These are phyloP conservation scores for Myxozyma sirexii DNA, from an alignment of 805 yeast species.

Conservation along the genomic window DNA sequence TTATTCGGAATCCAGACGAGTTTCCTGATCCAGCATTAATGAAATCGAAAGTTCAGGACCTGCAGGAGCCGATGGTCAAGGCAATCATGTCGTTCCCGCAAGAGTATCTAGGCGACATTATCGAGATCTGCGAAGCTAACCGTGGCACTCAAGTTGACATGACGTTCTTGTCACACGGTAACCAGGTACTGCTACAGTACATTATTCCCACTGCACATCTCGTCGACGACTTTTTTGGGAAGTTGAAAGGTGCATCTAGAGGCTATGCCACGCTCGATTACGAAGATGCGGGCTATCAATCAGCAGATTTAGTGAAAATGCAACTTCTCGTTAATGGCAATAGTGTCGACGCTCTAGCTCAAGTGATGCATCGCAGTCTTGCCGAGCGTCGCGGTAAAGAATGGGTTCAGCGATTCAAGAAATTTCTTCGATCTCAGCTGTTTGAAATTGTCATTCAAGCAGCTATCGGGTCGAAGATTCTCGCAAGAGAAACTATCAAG, in stretches of 20 bases:
- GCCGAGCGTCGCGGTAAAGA: constrained; percentile 72
- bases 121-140: constrained; percentile 79
- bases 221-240: constrained; percentile 95
- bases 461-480: constrained; percentile 70
- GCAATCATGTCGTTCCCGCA: constrained; percentile 89
- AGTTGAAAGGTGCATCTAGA: constrained; percentile 80
- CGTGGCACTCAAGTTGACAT: constrained; percentile 83
- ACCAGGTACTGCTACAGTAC: constrained; percentile 76
- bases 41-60: constrained; percentile 50
- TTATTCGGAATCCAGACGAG: constrained; percentile 88
- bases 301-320: constrained; percentile 79
- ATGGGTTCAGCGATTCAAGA: constrained; percentile 81
- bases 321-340: constrained; percentile 87
- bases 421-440: constrained; percentile 76
- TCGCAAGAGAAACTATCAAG: constrained; percentile 91
- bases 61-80: constrained; percentile 85
- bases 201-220: constrained; percentile 83
- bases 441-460: constrained; percentile 95
- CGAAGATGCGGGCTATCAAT: constrained; percentile 86
- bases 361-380: constrained; percentile 82
- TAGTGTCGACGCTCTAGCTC: constrained; percentile 89
- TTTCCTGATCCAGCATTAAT: constrained; percentile 66
- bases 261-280: constrained; percentile 96
- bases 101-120: constrained; percentile 85
- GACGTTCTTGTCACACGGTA: constrained; percentile 70